Conservation (phyloP, 139 green algal genomes). For the Yamagishiella unicocca region DNA sequence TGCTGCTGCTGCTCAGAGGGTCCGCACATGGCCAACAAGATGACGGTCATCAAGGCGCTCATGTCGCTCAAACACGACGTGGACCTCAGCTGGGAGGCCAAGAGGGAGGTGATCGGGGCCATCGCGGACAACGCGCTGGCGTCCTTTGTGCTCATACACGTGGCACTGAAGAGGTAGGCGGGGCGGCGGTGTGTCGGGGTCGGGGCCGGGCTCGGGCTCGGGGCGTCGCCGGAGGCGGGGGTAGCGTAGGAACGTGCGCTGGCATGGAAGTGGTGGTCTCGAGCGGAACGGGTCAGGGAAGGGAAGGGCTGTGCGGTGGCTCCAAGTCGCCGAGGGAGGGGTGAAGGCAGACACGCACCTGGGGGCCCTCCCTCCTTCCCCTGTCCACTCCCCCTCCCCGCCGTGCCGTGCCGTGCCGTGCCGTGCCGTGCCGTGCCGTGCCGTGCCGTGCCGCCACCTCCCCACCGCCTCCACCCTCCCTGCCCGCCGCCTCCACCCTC, state of each 20-base stretch:
- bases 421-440: neutral
- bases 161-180: constrained; percentile 75
- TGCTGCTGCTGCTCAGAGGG: constrained; percentile 10
- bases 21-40: constrained; percentile 4
- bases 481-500: too few relatives aligned
- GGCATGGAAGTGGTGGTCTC: too few relatives aligned
- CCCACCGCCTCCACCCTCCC: neutral
- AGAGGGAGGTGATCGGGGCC: constrained; percentile 60
- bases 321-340: too few relatives aligned
- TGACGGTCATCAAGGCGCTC: constrained; percentile 20
- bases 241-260: too few relatives aligned
- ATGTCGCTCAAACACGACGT: constrained; percentile 30
- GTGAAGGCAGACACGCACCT: too few relatives aligned
- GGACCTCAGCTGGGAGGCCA: constrained; percentile 35
- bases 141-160: constrained; percentile 91
- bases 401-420: neutral
- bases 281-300: too few relatives aligned
- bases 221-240: too few relatives aligned
- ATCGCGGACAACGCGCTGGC: constrained; percentile 92
- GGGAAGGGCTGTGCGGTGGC: too few relatives aligned
- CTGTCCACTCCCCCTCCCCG: neutral
- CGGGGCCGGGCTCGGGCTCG: too few relatives aligned
- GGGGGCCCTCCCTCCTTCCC: neutral
- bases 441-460: neutral
- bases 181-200: too few relatives aligned